Evolutionary conservation across 352 stramenopile species (phyloP).

Genomic region (Pythium vanterpoolii): DNA sequence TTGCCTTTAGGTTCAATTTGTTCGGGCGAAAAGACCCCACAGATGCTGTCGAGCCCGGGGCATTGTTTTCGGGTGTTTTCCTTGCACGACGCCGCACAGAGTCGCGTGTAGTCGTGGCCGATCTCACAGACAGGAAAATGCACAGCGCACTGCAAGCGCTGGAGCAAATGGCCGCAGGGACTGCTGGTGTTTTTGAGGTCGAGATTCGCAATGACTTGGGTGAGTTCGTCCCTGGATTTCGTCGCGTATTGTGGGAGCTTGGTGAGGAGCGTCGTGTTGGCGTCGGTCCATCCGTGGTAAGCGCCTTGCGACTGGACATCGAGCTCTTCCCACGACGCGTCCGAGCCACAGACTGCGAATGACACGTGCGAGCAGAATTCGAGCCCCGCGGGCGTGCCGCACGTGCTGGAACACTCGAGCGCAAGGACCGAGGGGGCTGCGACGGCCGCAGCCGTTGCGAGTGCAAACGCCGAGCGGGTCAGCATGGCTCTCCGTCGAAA

Average conservation of each 20-base stretch:
- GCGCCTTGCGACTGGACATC: conserved; percentile 37
- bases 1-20: conserved; percentile 66
- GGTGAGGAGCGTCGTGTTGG: conserved; percentile 33
- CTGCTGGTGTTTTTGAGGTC: conserved; percentile 67
- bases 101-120: conserved; percentile 54
- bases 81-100: conserved; percentile 63
- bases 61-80: conserved; percentile 60
- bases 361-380: conserved; percentile 80
- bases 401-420: conserved; percentile 70
- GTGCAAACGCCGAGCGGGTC: conserved; percentile 10
- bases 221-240: conserved; percentile 36
- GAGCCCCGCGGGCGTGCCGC: conserved; percentile 65
- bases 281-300: conserved; percentile 54
- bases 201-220: conserved; percentile 34
- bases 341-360: conserved; percentile 58
- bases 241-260: conserved; percentile 49
- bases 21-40: conserved; percentile 31
- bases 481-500: background rate
- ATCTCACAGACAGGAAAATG: conserved; percentile 84
- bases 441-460: background rate
- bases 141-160: conserved; percentile 60
- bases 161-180: conserved; percentile 52
- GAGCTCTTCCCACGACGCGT: conserved; percentile 60
- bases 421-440: conserved; percentile 3
- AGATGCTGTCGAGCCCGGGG: conserved; percentile 60